phyloP scores from a whole-genome alignment of 345 rosid species.

The Eucalyptus globulus region DNA sequence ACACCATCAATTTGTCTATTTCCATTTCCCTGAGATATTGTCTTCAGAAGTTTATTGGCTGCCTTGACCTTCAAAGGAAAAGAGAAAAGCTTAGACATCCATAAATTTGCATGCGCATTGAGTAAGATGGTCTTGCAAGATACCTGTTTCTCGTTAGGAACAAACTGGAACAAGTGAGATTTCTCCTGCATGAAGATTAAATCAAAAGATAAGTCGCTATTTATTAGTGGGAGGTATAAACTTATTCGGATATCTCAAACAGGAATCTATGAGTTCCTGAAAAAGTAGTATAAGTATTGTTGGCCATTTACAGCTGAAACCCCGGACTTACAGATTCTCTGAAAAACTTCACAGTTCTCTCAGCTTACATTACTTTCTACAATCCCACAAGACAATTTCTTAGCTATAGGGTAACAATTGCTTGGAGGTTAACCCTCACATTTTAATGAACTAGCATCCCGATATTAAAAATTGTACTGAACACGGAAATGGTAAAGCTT shows the following conservation, averaged over 20 bases:
- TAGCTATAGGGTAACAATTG: not conserved
- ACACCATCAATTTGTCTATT: conserved; percentile 68
- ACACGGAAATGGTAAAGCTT: not conserved
- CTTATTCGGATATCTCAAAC: not conserved
- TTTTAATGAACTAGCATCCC: not conserved
- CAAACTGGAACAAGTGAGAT: conserved; percentile 86
- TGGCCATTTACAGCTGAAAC: not conserved
- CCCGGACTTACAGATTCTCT: not conserved
- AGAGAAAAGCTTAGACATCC: not conserved
- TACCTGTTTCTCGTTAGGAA: conserved; percentile 95
- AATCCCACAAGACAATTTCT: not conserved
- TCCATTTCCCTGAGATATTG: conserved; percentile 37
- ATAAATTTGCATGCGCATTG: not conserved
- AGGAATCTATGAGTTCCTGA: not conserved
- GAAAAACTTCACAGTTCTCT: not conserved
- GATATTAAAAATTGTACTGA: not conserved
- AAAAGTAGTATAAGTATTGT: not conserved
- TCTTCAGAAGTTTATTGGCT: conserved; percentile 77
- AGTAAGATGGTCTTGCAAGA: not conserved
- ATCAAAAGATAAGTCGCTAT: not conserved
- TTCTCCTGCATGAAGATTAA: conserved; percentile 46
- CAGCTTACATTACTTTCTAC: not conserved
- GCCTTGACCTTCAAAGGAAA: conserved; percentile 59
- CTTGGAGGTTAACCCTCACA: not conserved
- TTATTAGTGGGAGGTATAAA: not conserved